Base-by-base conservation (phyloP, 2,329 filamentous ascomycete species). In the Clonostachys rosea region DNA sequence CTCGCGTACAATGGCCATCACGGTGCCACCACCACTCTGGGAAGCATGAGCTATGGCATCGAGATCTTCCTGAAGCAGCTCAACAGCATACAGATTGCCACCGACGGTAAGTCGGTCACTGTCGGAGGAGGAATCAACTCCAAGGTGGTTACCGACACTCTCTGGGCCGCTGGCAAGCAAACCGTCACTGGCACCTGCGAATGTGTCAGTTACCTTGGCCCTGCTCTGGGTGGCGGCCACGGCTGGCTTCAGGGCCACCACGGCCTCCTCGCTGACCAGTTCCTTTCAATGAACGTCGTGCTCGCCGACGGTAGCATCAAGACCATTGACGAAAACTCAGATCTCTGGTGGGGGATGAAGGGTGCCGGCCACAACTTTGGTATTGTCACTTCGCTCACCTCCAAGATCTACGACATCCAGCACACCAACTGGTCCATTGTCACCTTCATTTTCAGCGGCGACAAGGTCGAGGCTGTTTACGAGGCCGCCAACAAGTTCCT, bases 311-410 rank as follows among this genome's bases (percentile, higher is more conserved):
- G 78, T 13, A 65, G 57, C 10, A 44, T 68, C 42, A 49, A 59
- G 7, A 70, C 63, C 0, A 59, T 75, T 2, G 57, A 69, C 47
- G 56, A 61, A 37, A 60, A 62, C 8, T 69, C 71, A 0, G 77
- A 82, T 35, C 68, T 84, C 3, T 83, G 69, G 63, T 83, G 79
- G 79, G 80, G 69, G 2, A 66, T 83, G 49, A 65, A 70, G 47
- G 79, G 79, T 2, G 79, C 78, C 2, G 79, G 78, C 1, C 77
- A 81, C 52, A 82, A 82, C 58, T 82, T 83, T 49, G 79, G 78
- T 6, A 74, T 83, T 40, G 76, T 82, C 11, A 79, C 76, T 1
- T 71, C 69, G 2, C 60, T 73, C 10, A 70, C 66, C 0, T 62
- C 64, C 1, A 75, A 75, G 54, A 67, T 80, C 35, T 79, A 75